These are phyloP conservation scores for Entelexis sorbosivorans DNA, from an alignment of 1,139 yeast species.

Conservation along the genomic window DNA sequence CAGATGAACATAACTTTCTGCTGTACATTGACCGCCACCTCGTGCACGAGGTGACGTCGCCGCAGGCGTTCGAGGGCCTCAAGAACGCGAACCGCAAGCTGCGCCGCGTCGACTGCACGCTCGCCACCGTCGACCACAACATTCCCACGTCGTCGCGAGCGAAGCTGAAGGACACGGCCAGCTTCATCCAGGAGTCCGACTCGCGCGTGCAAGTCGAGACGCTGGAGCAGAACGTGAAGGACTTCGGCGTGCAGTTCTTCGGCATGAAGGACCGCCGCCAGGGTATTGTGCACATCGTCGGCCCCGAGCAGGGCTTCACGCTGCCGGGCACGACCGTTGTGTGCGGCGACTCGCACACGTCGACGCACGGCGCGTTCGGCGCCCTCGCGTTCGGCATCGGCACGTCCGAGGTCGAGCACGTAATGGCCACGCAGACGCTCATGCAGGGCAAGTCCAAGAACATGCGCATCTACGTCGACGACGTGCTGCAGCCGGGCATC, in stretches of 20 bases:
- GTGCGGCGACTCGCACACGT: constrained; percentile 97
- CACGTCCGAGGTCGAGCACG: constrained; percentile 98
- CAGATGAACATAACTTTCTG: constrained; percentile 74
- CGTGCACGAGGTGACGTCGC: constrained; percentile 96
- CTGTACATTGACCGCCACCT: constrained; percentile 91
- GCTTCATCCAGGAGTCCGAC: constrained; percentile 85
- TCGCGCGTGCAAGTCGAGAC: constrained; percentile 87
- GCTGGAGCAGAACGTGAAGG: constrained; percentile 81
- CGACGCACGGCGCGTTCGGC: constrained; percentile 98
- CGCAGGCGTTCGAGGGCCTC: constrained; percentile 96
- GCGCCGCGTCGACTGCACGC: constrained; percentile 86
- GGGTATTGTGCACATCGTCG: constrained; percentile 96
- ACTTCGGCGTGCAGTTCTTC: constrained; percentile 77
- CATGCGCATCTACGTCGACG: constrained; percentile 80
- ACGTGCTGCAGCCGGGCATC: constrained; percentile 74
- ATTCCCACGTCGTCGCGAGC: constrained; percentile 84
- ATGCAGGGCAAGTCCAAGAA: constrained; percentile 91
- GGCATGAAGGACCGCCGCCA: constrained; percentile 92
- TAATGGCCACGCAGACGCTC: constrained; percentile 90
- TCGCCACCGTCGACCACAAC: constrained; percentile 96
- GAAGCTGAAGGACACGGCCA: constrained; percentile 56
- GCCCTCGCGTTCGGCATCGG: constrained; percentile 98
- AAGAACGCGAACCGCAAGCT: constrained; percentile 76
- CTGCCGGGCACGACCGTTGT: constrained; percentile 97
- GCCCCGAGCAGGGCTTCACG: constrained; percentile 98